Evolutionary conservation across 2,329 filamentous ascomycete species (phyloP), one percentile per base, ranked within the genome.

Genomic region (Cryphonectria parasitica): DNA sequence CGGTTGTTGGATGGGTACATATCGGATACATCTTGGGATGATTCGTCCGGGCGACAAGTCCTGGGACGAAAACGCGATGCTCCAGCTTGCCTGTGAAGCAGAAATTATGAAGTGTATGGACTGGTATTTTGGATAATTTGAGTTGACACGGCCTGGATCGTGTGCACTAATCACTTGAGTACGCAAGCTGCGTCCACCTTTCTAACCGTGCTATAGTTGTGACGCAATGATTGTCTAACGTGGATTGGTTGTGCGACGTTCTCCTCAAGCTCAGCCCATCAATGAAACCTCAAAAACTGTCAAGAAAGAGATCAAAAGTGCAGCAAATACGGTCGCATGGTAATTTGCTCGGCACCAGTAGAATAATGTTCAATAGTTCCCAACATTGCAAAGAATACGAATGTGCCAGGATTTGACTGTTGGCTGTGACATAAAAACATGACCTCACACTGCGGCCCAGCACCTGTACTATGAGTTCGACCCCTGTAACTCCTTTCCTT

Each of bases 391-490:
- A 11, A 3, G 45, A 49, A 49, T 49, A 49, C 22, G 22, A 49
- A 49, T 11, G 45, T n/a, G 45, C 22, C 45, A n/a, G 45, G 45
- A 2, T 49, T 7, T 22, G 22, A 13, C 36, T 49, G 45, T 7
- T 49, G 22, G 45, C 45, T 49, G 19, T 49, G 45, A 49, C 45
- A 49, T 49, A 49, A 49, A 49, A 49, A n/a, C 64, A 71, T 71
- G 70, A 71, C 63, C 70, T 71, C 70, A 71, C 67, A 28, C 56
- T 71, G 67, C 70, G 64, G 67, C 67, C 70, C 70, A 71, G 68
- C 71, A 60, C 65, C 36, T 41, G 41, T 52, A 22, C 41, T 49
- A n/a, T 49, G 45, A 49, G 45, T n/a, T n/a, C 1, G 41, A 52
- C 63, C 63, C 63, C 63, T 64, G 63, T 62, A 67, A 70, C 68